phyloP scores from a whole-genome alignment of 768 basidiomycete species.

The Trametes cinnabarina region DNA sequence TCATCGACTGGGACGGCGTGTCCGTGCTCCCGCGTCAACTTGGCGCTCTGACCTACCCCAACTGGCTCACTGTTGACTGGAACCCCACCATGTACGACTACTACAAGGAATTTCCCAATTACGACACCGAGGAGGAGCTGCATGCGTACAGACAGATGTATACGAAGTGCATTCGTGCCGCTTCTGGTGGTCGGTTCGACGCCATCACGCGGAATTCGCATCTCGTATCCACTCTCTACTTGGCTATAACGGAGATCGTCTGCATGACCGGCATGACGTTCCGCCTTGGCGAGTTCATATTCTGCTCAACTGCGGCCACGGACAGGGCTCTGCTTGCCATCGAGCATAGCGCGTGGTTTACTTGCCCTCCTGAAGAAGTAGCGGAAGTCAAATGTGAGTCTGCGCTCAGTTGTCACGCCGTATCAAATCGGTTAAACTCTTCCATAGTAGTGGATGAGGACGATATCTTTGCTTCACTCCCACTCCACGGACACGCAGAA shows the following conservation, averaged over 20 bases:
- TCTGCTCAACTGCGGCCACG: background rate
- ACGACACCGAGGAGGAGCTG: background rate
- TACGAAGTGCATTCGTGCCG: background rate
- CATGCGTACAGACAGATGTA: constrained; percentile 1
- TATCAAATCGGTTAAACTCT: too few species aligned
- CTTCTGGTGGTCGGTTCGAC: background rate
- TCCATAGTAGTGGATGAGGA: too few species aligned
- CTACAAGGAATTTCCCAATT: background rate
- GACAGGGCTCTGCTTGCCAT: background rate
- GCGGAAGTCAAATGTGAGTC: too few species aligned
- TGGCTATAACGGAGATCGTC: background rate
- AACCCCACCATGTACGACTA: background rate
- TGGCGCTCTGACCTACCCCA: background rate
- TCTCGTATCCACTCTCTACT: background rate
- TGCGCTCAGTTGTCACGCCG: too few species aligned
- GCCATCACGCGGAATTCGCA: constrained; percentile 3
- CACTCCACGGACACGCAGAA: too few species aligned
- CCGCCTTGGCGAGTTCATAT: background rate
- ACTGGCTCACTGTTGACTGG: constrained; percentile 8
- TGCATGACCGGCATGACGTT: background rate
- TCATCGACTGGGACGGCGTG: constrained; percentile 8
- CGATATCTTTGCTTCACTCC: too few species aligned
- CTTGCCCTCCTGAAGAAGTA: background rate
- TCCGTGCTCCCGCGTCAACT: background rate
- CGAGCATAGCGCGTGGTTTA: background rate